A percentile compares a stretch with the other conserved stretches of the same genome.
Evolutionary conservation across 495 filamentous ascomycete genomes (phyloP).

Genomic region (Chlorociboria aeruginascens): DNA sequence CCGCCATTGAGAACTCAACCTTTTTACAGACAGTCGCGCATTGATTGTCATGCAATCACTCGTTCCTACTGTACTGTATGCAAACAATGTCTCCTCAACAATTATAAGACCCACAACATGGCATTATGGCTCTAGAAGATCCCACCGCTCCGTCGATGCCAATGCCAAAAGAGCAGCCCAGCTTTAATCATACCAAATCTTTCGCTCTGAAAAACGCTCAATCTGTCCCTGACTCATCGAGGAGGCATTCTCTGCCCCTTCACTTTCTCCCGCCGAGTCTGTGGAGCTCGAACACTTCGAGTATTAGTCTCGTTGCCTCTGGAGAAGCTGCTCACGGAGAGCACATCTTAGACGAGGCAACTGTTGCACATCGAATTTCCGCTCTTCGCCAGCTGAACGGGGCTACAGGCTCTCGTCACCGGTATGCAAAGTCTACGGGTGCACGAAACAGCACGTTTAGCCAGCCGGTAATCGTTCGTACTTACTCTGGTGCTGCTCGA

Average conservation of each 20-base stretch:
- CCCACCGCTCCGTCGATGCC: conserved; percentile 4
- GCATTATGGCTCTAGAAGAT: conserved; percentile 1
- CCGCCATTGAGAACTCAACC: too few relatives aligned
- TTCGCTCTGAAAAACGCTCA: conserved; percentile 5
- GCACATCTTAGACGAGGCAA: conserved; percentile 20
- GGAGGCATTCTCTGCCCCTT: conserved; percentile 18
- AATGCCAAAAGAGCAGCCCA: conserved; percentile 8
- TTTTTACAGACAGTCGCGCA: conserved; percentile 8
- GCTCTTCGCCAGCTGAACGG: conserved; percentile 22
- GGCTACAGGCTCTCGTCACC: conserved; percentile 21
- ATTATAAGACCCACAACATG: conserved; percentile 17
- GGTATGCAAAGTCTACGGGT: conserved; percentile 31
- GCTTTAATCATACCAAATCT: conserved; percentile 10
- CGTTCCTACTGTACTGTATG: not conserved
- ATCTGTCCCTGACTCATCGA: conserved; percentile 12
- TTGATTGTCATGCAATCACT: conserved; percentile 11
- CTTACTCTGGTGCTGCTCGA: conserved; percentile 31
- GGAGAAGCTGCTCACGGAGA: conserved; percentile 20
- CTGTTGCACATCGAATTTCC: conserved; percentile 18
- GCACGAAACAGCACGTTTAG: conserved; percentile 40
- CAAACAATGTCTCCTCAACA: conserved; percentile 14
- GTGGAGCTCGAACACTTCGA: conserved; percentile 19
- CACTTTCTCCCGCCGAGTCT: conserved; percentile 18
- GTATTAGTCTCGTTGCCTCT: conserved; percentile 17
- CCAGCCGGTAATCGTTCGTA: conserved; percentile 43